These are phyloP conservation scores for Isoetes taiwanensis DNA, from an alignment of 75 land plant genomes.

Conservation along the genomic window DNA sequence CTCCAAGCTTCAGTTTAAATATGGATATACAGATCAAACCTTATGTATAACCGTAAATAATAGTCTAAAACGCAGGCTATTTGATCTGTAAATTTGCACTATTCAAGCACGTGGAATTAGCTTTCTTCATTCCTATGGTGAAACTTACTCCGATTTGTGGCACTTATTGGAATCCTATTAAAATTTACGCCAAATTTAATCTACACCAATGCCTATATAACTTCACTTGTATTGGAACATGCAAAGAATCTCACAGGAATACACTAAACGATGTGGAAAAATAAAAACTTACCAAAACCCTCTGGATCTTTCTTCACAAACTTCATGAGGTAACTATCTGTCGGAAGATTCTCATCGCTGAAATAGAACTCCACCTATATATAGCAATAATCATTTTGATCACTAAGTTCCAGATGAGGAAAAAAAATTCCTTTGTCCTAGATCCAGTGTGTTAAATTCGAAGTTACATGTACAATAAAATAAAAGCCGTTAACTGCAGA, in stretches of 20 bases:
- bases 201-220: neutral
- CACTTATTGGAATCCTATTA: neutral
- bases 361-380: constrained; percentile 90
- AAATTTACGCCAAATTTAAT: neutral
- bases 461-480: neutral
- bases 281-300: constrained; percentile 59
- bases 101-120: too few species aligned
- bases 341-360: constrained; percentile 77
- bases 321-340: constrained; percentile 60
- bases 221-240: neutral
- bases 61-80: too few species aligned
- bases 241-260: neutral
- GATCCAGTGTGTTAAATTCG: neutral
- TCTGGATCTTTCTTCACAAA: constrained; percentile 59
- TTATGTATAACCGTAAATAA: too few species aligned
- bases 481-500: too few species aligned
- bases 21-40: too few species aligned
- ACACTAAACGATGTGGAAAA: neutral
- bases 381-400: neutral
- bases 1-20: too few species aligned
- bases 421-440: neutral
- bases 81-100: too few species aligned
- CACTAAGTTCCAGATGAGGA: neutral
- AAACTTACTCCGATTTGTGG: neutral
- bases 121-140: neutral